Percentiles rank a stretch among this genome's conserved stretches.
Evolutionary conservation across 2,329 filamentous ascomycete genomes (phyloP).

Genomic region (Cladophialophora yegresii): DNA sequence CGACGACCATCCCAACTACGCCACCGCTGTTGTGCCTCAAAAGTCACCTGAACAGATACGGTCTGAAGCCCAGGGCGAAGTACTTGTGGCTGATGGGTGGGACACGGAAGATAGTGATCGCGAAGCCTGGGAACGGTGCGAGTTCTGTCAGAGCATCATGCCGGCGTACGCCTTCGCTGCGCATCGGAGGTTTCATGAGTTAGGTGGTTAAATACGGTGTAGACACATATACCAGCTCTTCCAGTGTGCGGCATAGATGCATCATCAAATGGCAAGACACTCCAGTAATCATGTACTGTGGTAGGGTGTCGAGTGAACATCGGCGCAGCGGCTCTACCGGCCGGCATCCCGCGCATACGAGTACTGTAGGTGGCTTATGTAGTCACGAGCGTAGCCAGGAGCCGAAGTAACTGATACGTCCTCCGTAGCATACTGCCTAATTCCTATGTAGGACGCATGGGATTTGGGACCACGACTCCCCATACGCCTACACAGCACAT

Average conservation of each 20-base stretch:
- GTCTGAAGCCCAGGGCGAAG: background rate
- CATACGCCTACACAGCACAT: background rate
- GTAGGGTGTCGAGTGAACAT: too few relatives aligned
- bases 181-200: constrained; percentile 33
- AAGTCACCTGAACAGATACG: background rate
- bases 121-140: constrained; percentile 27
- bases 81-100: constrained; percentile 22
- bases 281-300: too few relatives aligned
- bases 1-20: background rate
- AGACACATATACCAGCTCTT: background rate
- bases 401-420: too few relatives aligned
- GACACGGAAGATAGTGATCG: constrained; percentile 27
- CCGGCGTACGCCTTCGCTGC: constrained; percentile 32
- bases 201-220: constrained; percentile 17
- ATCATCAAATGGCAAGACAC: too few relatives aligned
- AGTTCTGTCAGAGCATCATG: constrained; percentile 29
- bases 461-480: too few relatives aligned
- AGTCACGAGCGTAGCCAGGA: too few relatives aligned
- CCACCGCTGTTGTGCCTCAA: background rate
- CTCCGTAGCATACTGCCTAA: background rate
- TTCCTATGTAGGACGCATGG: too few relatives aligned
- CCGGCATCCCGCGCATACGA: too few relatives aligned
- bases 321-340: too few relatives aligned
- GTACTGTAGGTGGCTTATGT: too few relatives aligned
- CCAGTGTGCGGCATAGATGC: background rate